Percentiles rank a stretch among this genome's conserved stretches.
These are phyloP conservation scores for Debaryomycetaceae sp. DNA, from an alignment of 1,139 yeast species.

Conservation along the genomic window DNA sequence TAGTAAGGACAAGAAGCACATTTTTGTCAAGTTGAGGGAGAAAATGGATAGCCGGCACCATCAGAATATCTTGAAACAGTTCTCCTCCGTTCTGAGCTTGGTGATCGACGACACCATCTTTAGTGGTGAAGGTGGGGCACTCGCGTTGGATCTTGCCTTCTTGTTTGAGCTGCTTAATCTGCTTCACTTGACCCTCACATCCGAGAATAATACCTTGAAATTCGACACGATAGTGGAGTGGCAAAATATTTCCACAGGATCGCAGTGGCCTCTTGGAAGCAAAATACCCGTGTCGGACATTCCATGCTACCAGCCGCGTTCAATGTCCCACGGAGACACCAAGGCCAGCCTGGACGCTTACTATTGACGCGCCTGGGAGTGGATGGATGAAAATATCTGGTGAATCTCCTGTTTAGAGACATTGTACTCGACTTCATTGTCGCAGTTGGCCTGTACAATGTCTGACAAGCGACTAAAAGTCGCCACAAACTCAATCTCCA, in stretches of 20 bases:
- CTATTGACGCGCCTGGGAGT: conserved; percentile 1
- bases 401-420: conserved; percentile 27
- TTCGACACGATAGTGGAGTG: conserved; percentile 29
- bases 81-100: conserved; percentile 28
- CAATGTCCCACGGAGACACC: too few species aligned
- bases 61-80: conserved; percentile 19
- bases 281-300: conserved; percentile 20
- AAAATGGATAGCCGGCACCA: conserved; percentile 19
- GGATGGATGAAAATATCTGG: conserved; percentile 8
- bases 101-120: conserved; percentile 27
- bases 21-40: conserved; percentile 12
- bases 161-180: conserved; percentile 30
- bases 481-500: conserved; percentile 25
- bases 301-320: conserved; percentile 4
- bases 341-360: too few species aligned
- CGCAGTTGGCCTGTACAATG: conserved; percentile 27
- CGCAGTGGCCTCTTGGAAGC: conserved; percentile 37
- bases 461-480: conserved; percentile 28
- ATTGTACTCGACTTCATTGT: conserved; percentile 29
- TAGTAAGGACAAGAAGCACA: conserved; percentile 6
- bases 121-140: conserved; percentile 21
- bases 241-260: conserved; percentile 26
- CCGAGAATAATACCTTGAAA: conserved; percentile 30
- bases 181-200: conserved; percentile 28
- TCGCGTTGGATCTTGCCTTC: conserved; percentile 27